Evolutionary conservation across 2,329 filamentous ascomycete genomes (phyloP).

Genomic region (Colletotrichum higginsianum): DNA sequence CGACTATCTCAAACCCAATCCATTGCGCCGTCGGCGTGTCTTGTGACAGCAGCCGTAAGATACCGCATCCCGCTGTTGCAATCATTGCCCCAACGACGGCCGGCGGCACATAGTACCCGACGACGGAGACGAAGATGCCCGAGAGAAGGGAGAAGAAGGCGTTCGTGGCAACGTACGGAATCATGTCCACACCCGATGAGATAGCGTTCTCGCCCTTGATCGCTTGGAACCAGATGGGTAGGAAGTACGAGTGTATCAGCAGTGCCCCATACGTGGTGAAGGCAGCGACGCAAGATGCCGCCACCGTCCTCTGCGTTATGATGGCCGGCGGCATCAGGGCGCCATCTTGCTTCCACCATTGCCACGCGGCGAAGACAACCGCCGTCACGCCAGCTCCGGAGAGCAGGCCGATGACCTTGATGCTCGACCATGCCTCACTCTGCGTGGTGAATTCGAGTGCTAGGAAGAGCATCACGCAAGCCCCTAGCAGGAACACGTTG

Average conservation of each 20-base stretch:
- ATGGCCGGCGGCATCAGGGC: conserved; percentile 62
- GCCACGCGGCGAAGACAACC: conserved; percentile 58
- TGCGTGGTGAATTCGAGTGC: conserved; percentile 64
- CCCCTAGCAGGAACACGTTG: conserved; percentile 59
- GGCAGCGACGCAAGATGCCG: conserved; percentile 55
- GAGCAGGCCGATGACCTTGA: conserved; percentile 59
- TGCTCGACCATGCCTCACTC: conserved; percentile 59
- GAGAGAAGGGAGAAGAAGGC: conserved; percentile 48
- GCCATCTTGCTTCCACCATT: conserved; percentile 58
- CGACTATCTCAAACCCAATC: conserved; percentile 64
- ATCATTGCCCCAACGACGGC: conserved; percentile 50
- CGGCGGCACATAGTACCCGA: conserved; percentile 57
- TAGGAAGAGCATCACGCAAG: conserved; percentile 62
- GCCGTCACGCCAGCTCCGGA: conserved; percentile 46
- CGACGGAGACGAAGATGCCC: conserved; percentile 58
- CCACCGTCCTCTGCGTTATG: conserved; percentile 59
- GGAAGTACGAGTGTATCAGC: conserved; percentile 61
- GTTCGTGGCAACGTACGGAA: conserved; percentile 51
- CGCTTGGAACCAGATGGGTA: conserved; percentile 59
- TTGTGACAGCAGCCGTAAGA: conserved; percentile 55
- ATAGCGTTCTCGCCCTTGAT: conserved; percentile 50
- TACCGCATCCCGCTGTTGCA: conserved; percentile 52
- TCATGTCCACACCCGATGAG: conserved; percentile 51
- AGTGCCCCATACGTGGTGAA: conserved; percentile 60
- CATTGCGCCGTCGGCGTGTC: conserved; percentile 52